A percentile compares a stretch with the other conserved stretches of the same genome.
phyloP scores from a whole-genome alignment of 1,284 basidiomycete genomes.

The Apiotrichum veenhuisii region DNA sequence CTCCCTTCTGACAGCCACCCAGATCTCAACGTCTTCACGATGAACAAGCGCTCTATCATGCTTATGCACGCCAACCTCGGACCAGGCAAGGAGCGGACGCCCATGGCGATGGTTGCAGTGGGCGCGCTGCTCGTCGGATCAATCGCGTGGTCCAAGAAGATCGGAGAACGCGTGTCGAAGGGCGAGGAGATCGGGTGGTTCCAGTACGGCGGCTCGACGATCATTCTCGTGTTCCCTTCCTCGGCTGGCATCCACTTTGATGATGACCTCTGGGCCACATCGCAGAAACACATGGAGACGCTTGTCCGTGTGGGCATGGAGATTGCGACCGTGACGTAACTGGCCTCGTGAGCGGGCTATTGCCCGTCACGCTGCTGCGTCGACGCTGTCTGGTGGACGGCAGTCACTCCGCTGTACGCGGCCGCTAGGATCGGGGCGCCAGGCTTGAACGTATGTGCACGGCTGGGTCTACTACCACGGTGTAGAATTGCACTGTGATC shows the following conservation, averaged over 20 bases:
- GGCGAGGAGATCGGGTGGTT: conserved; percentile 56
- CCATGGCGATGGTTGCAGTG: conserved; percentile 45
- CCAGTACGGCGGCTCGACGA: conserved; percentile 54
- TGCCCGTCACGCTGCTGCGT: no score
- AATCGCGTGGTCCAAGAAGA: conserved; percentile 51
- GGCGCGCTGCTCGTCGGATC: conserved; percentile 57
- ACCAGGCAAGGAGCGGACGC: conserved; percentile 30
- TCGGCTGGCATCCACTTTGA: conserved; percentile 58
- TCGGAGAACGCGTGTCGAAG: conserved; percentile 47
- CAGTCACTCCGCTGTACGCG: no score
- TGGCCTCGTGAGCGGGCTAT: no score
- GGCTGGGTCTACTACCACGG: no score
- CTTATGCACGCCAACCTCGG: conserved; percentile 48
- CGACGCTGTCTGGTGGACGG: no score
- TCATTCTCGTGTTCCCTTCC: conserved; percentile 62
- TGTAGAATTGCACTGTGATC: no score
- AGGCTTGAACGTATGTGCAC: no score
- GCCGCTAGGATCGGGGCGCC: no score
- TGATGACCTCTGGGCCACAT: conserved; percentile 62
- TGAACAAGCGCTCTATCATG: conserved; percentile 21
- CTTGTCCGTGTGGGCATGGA: conserved; percentile 61
- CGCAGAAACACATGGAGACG: conserved; percentile 63
- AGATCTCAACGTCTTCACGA: conserved; percentile 19
- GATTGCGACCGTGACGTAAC: conserved; percentile 39
- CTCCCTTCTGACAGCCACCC: background rate